Percentiles rank a stretch among this genome's conserved stretches.
These are phyloP conservation scores for Amniculicola lignicola DNA, from an alignment of 495 filamentous ascomycete genomes.

Conservation along the genomic window DNA sequence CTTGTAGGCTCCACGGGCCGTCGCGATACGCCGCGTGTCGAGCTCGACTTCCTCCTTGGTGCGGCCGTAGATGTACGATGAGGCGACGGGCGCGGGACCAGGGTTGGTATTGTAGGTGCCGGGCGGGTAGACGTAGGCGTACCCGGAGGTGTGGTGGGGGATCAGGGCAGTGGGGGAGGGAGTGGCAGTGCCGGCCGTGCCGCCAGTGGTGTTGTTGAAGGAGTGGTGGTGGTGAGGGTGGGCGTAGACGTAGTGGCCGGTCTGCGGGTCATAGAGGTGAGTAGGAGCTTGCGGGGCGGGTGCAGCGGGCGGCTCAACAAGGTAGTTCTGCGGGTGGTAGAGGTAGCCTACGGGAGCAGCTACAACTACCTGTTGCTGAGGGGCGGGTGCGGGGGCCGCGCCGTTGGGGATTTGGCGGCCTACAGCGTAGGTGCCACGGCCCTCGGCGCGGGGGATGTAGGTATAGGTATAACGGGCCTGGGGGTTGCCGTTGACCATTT, in stretches of 20 bases:
- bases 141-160: not conserved
- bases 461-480: not conserved
- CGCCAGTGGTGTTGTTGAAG: not conserved
- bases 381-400: no score
- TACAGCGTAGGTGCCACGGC: not conserved
- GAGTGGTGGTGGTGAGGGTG: not conserved
- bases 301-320: no score
- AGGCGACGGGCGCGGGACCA: not conserved
- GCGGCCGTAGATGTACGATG: not conserved
- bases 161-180: not conserved
- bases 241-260: not conserved
- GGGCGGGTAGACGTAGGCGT: not conserved
- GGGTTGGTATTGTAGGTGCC: not conserved
- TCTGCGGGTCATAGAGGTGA: not conserved
- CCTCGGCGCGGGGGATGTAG: not conserved
- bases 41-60: constrained; percentile 36
- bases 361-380: no score
- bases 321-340: no score
- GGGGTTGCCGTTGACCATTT: not conserved
- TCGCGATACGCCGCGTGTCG: constrained; percentile 39
- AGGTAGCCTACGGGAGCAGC: no score
- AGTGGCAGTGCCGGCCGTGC: not conserved
- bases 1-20: constrained; percentile 35
- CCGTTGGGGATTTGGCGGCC: not conserved
- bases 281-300: not conserved